These are phyloP conservation scores for Lindgomyces ingoldianus DNA, from an alignment of 495 filamentous ascomycete genomes.

Conservation along the genomic window DNA sequence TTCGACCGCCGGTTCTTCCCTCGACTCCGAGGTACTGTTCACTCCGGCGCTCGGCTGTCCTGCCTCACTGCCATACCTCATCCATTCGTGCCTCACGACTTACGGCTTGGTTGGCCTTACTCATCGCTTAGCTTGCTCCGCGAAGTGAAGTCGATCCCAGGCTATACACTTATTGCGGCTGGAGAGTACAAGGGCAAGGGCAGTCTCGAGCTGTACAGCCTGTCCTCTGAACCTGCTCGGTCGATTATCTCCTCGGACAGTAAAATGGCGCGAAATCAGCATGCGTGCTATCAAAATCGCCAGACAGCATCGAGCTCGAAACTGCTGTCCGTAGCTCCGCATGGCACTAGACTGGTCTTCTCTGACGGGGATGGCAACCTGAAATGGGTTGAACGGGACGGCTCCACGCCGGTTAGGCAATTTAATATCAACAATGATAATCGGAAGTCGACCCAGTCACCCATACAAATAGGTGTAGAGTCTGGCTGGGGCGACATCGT, in stretches of 20 bases:
- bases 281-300: constrained; percentile 65
- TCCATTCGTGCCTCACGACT: constrained; percentile 60
- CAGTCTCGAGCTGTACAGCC: constrained; percentile 81
- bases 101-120: constrained; percentile 53
- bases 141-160: constrained; percentile 52
- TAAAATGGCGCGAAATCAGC: constrained; percentile 20
- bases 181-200: constrained; percentile 96
- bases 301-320: constrained; percentile 80
- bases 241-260: constrained; percentile 29
- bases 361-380: constrained; percentile 81
- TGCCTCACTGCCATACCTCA: constrained; percentile 73
- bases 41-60: constrained; percentile 81
- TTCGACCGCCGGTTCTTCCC: constrained; percentile 90
- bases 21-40: constrained; percentile 70
- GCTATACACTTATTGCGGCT: constrained; percentile 72
- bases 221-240: constrained; percentile 45
- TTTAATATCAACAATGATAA: constrained; percentile 70
- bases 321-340: constrained; percentile 78
- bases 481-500: constrained; percentile 45
- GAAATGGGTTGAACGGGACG: constrained; percentile 92
- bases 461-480: constrained; percentile 1
- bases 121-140: constrained; percentile 55
- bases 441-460: not conserved
- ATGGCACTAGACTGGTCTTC: constrained; percentile 81
- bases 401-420: constrained; percentile 73